Conservation (phyloP, 129 eudicot genomes). For the Artemisia annua region DNA sequence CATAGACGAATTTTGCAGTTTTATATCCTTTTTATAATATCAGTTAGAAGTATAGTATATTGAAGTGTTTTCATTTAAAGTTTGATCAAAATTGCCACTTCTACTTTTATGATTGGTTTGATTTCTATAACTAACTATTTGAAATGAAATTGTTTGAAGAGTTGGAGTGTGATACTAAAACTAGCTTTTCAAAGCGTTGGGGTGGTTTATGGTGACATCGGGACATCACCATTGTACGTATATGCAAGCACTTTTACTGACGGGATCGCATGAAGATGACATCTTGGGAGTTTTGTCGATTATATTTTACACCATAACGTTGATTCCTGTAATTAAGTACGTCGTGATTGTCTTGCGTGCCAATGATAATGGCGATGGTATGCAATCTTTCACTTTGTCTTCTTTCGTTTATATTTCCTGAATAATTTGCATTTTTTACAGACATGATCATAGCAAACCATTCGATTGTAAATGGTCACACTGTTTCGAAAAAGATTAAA, state of each 20-base stretch:
- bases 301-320: slow-evolving; percentile 69
- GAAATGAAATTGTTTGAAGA: slow-evolving; percentile 13
- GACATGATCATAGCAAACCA: background rate
- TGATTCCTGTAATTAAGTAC: slow-evolving; percentile 75
- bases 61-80: background rate
- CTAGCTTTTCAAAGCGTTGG: slow-evolving; percentile 89
- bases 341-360: slow-evolving; percentile 71
- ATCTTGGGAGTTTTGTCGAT: slow-evolving; percentile 66
- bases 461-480: background rate
- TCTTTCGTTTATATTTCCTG: background rate
- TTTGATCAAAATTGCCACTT: no score
- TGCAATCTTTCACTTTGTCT: background rate
- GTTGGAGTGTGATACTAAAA: slow-evolving; percentile 53
- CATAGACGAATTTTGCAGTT: no score
- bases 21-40: no score
- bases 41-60: no score
- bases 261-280: slow-evolving; percentile 67
- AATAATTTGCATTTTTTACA: background rate
- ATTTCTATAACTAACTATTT: no score
- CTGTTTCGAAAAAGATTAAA: no score
- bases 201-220: slow-evolving; percentile 81
- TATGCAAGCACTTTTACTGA: slow-evolving; percentile 50
- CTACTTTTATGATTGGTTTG: background rate
- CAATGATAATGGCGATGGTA: slow-evolving; percentile 88
- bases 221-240: slow-evolving; percentile 88